These are phyloP conservation scores for Naematelia encephala DNA, from an alignment of 768 basidiomycete species.

Conservation along the genomic window DNA sequence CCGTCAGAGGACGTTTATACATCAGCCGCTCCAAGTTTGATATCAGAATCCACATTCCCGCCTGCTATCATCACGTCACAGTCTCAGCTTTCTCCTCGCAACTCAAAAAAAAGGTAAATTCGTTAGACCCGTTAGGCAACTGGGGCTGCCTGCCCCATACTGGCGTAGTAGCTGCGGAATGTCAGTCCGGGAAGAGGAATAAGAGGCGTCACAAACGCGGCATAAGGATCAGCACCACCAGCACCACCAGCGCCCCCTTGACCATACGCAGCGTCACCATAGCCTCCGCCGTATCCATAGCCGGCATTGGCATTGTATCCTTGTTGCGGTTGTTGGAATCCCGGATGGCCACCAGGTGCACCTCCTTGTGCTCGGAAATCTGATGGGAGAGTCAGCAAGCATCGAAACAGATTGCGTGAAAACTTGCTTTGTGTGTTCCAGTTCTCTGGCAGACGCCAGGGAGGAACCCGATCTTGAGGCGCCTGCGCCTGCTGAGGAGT, in stretches of 20 bases:
- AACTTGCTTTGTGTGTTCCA: conserved; percentile 24
- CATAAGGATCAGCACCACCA: conserved; percentile 43
- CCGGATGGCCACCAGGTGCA: conserved; percentile 2
- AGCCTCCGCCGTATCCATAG: conserved; percentile 22
- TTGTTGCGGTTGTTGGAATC: conserved; percentile 19
- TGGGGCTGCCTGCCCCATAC: conserved; percentile 26
- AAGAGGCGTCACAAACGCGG: conserved; percentile 29
- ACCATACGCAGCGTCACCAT: conserved; percentile 14
- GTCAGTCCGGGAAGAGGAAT: conserved; percentile 9
- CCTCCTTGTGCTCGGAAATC: conserved; percentile 11
- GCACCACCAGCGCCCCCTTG: conserved; percentile 18
- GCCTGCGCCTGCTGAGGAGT: conserved; percentile 13
- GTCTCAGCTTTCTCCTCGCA: neutral
- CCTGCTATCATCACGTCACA: neutral
- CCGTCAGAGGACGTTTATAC: conserved; percentile 8
- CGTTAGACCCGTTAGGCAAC: conserved; percentile 2
- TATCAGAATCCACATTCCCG: neutral
- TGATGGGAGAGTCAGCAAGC: neutral
- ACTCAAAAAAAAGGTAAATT: neutral
- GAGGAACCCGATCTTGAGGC: conserved; percentile 45
- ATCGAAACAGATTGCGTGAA: neutral
- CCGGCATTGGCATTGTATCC: conserved; percentile 22
- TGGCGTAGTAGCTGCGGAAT: conserved; percentile 30
- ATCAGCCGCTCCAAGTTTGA: neutral
- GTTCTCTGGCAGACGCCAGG: conserved; percentile 51